Percentiles rank a stretch among this genome's conserved stretches.
phyloP scores from a whole-genome alignment of 2,329 filamentous ascomycete species.

The Fusarium sororula region DNA sequence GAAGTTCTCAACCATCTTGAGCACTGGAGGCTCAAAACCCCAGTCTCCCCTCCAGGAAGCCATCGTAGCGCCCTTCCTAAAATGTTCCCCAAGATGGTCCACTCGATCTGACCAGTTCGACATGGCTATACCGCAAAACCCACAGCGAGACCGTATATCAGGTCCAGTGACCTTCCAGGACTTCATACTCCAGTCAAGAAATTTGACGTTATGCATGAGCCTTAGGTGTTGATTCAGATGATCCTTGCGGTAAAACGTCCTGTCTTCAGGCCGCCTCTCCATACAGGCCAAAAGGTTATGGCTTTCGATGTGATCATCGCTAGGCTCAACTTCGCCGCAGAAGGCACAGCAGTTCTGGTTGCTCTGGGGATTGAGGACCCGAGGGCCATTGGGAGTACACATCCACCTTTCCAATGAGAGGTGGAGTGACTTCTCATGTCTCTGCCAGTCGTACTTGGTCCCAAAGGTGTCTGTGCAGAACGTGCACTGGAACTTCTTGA shows the following conservation, averaged over 20 bases:
- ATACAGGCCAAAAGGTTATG: neutral
- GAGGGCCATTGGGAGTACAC: rapidly evolving
- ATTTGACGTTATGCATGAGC: neutral
- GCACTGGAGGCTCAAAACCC: neutral
- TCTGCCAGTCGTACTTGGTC: neutral
- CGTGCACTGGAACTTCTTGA: neutral
- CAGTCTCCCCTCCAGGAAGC: neutral
- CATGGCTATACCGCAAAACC: neutral
- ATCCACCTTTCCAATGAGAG: neutral
- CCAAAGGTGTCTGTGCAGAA: neutral
- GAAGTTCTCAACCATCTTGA: neutral
- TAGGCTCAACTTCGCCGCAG: rapidly evolving
- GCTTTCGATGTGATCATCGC: rapidly evolving
- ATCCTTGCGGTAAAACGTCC: neutral
- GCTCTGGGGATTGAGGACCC: rapidly evolving
- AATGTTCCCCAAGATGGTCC: neutral
- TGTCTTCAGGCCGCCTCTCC: neutral
- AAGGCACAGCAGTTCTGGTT: neutral
- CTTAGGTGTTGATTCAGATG: neutral
- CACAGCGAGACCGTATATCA: neutral
- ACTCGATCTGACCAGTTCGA: neutral
- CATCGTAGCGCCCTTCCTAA: neutral
- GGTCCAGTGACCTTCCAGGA: neutral
- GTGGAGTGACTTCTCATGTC: neutral
- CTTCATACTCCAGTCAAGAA: neutral